Conservation (phyloP, 768 basidiomycete species). For the Lentinula aciculospora region DNA sequence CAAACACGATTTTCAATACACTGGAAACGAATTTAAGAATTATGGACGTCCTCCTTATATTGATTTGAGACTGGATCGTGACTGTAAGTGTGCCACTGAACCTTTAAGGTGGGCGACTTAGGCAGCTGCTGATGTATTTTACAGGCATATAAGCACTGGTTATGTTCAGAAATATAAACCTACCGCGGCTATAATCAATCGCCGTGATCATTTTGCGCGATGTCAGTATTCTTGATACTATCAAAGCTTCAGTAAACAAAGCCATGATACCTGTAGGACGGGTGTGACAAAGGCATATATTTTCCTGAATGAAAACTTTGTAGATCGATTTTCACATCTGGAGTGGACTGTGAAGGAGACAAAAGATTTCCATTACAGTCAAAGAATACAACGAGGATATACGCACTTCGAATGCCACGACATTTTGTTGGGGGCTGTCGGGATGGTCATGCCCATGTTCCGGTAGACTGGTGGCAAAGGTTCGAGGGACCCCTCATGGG, state of each 20-base stretch:
- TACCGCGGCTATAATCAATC: not conserved
- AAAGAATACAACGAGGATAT: too few relatives aligned
- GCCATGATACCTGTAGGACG: too few relatives aligned
- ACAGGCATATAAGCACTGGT: not conserved
- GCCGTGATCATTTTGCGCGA: not conserved
- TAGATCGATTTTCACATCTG: not conserved
- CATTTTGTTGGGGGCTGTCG: too few relatives aligned
- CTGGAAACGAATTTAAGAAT: not conserved
- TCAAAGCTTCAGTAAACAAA: too few relatives aligned
- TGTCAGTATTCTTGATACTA: not conserved
- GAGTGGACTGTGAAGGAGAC: not conserved
- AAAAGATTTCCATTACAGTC: not conserved
- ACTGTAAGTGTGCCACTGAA: not conserved
- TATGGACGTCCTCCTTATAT: too few relatives aligned
- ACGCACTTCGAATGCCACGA: too few relatives aligned
- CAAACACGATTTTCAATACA: slow-evolving; percentile 38
- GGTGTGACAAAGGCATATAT: not conserved
- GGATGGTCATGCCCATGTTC: too few relatives aligned
- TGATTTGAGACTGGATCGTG: too few relatives aligned
- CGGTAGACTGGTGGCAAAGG: too few relatives aligned
- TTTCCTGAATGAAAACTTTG: not conserved
- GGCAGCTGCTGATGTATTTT: not conserved
- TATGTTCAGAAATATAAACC: too few relatives aligned
- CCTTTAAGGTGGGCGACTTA: not conserved
- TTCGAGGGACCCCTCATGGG: too few relatives aligned